Percentiles rank a stretch among this genome's conserved stretches.
Conservation (phyloP, 108 stramenopile species). For the Stephanodiscus minutulus region DNA sequence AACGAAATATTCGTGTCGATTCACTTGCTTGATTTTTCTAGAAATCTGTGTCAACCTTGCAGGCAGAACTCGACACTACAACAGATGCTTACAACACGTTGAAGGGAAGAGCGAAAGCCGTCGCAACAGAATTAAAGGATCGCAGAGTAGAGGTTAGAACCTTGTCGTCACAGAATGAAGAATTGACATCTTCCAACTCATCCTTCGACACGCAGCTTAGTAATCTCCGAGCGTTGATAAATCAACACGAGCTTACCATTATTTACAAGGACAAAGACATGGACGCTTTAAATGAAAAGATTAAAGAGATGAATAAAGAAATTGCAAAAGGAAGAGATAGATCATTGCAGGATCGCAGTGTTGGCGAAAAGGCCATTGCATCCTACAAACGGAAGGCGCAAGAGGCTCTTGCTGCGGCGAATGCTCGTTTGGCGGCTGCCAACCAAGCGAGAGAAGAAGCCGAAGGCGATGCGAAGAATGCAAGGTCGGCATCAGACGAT, state of each 20-base stretch:
- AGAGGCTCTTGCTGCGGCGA: conserved; percentile 72
- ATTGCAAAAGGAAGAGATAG: conserved; percentile 39
- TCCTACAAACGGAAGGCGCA: conserved; percentile 89
- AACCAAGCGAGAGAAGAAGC: conserved; percentile 88
- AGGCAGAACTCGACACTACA: conserved; percentile 52
- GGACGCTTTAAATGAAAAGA: conserved; percentile 49
- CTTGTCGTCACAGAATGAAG: conserved; percentile 52
- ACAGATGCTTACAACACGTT: conserved; percentile 67
- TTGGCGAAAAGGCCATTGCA: conserved; percentile 69
- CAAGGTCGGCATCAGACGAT: conserved; percentile 68
- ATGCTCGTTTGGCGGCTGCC: conserved; percentile 75
- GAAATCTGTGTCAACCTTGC: conserved; percentile 55
- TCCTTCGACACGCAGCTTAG: conserved; percentile 52
- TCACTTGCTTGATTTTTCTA: conserved; percentile 13
- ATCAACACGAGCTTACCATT: conserved; percentile 57
- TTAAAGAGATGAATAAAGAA: conserved; percentile 47
- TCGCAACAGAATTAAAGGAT: conserved; percentile 85
- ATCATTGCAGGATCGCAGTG: conserved; percentile 52
- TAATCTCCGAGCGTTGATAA: conserved; percentile 51
- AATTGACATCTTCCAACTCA: conserved; percentile 53
- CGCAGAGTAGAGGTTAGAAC: conserved; percentile 77
- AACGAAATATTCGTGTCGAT: not conserved
- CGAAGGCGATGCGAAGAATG: conserved; percentile 79
- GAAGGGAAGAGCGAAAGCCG: conserved; percentile 70
- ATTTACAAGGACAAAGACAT: conserved; percentile 66